These are phyloP conservation scores for Salvia miltiorrhiza DNA, from an alignment of 257 asterid species.

Conservation along the genomic window DNA sequence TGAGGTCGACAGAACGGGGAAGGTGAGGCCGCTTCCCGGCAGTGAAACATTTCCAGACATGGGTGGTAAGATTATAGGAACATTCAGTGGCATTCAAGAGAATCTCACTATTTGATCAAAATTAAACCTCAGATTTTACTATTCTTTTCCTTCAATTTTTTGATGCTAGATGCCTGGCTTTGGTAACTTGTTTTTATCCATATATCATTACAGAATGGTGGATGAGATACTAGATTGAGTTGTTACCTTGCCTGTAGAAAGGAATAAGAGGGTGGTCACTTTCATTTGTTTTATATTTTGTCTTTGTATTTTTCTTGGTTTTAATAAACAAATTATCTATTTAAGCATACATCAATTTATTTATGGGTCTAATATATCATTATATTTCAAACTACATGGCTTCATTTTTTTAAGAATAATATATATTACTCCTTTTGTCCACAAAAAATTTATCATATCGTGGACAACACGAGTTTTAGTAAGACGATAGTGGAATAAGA, in stretches of 20 bases:
- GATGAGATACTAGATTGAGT: background rate
- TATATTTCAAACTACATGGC: too few relatives aligned
- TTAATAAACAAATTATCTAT: too few relatives aligned
- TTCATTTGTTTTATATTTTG: background rate
- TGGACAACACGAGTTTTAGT: too few relatives aligned
- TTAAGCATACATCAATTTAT: too few relatives aligned
- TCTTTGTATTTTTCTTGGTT: background rate
- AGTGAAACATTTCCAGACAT: constrained; percentile 82
- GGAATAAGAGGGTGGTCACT: background rate
- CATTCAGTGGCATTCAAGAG: constrained; percentile 78
- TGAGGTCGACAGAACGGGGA: constrained; percentile 65
- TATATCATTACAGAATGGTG: constrained; percentile 5
- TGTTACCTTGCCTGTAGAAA: background rate
- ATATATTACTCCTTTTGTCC: too few relatives aligned
- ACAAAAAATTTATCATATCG: too few relatives aligned
- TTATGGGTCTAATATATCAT: too few relatives aligned
- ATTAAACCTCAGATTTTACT: background rate
- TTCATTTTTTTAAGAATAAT: too few relatives aligned
- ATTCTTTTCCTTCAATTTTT: background rate
- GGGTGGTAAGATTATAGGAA: constrained; percentile 81
- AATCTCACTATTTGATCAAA: constrained; percentile 73
- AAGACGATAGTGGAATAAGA: too few relatives aligned
- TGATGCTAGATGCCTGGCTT: background rate
- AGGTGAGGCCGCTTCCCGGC: constrained; percentile 70
- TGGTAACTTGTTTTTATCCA: background rate